A percentile compares a stretch with the other conserved stretches of the same genome.
These are phyloP conservation scores for Exophiala dermatitidis DNA, from an alignment of 2,329 filamentous ascomycete species.

Conservation along the genomic window DNA sequence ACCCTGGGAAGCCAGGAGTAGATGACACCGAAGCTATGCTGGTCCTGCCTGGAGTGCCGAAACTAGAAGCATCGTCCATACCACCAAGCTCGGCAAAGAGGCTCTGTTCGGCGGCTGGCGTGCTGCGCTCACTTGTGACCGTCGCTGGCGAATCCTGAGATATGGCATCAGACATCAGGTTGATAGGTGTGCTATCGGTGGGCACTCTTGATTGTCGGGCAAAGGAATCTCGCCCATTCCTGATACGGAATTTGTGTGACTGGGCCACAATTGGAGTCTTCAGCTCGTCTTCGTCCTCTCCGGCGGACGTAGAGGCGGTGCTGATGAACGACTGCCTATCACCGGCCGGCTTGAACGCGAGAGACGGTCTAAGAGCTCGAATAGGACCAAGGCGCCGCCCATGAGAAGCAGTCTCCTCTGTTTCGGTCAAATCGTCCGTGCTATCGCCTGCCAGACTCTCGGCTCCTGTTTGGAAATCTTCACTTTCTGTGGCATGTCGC, in stretches of 20 bases:
- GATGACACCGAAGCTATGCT: conserved; percentile 34
- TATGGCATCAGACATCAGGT: conserved; percentile 34
- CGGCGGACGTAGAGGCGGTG: conserved; percentile 79
- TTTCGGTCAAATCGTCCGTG: conserved; percentile 77
- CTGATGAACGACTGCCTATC: conserved; percentile 69
- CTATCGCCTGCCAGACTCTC: conserved; percentile 65
- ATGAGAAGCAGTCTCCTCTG: conserved; percentile 52
- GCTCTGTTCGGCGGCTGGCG: conserved; percentile 58
- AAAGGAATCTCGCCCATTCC: conserved; percentile 57
- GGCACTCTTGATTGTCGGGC: conserved; percentile 50
- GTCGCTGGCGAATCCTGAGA: conserved; percentile 49
- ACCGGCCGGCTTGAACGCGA: conserved; percentile 43
- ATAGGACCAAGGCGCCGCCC: conserved; percentile 30
- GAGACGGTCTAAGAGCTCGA: conserved; percentile 35
- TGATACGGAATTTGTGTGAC: conserved; percentile 63
- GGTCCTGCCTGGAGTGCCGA: conserved; percentile 35
- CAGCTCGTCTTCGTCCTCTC: conserved; percentile 60
- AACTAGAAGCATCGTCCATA: conserved; percentile 66
- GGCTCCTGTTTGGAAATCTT: conserved; percentile 89
- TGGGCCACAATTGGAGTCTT: conserved; percentile 59
- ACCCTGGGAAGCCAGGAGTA: conserved; percentile 32
- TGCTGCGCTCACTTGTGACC: conserved; percentile 40
- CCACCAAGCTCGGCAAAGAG: conserved; percentile 86
- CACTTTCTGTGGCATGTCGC: conserved; percentile 71
- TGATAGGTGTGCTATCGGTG: conserved; percentile 40